Percentiles rank a stretch among this genome's conserved stretches.
These are phyloP conservation scores for Pseudogymnoascus sp. DNA, from an alignment of 2,329 filamentous ascomycete species.

Conservation along the genomic window DNA sequence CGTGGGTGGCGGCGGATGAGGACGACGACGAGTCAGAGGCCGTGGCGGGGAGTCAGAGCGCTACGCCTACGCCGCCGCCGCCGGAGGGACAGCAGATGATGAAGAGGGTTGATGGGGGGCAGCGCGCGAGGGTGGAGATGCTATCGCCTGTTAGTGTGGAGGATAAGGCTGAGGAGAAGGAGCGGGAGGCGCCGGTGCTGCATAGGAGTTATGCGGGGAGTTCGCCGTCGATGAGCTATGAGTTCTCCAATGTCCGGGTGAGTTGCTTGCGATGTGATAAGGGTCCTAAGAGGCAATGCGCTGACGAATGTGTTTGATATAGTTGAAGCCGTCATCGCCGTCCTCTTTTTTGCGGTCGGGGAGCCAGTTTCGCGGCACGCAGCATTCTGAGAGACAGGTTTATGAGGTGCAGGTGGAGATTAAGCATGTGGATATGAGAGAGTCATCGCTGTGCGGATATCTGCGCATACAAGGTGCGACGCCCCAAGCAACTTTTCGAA, in stretches of 20 bases:
- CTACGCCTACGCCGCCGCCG: constrained; percentile 14
- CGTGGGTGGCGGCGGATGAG: constrained; percentile 26
- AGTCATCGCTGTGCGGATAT: constrained; percentile 93
- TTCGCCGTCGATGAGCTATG: constrained; percentile 43
- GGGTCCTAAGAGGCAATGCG: background rate
- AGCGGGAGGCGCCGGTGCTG: constrained; percentile 26
- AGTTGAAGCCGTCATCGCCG: constrained; percentile 61
- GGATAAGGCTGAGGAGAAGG: constrained; percentile 31
- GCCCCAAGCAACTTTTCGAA: background rate
- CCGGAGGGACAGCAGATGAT: constrained; percentile 30
- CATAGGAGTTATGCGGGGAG: constrained; percentile 27
- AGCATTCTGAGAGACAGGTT: constrained; percentile 84
- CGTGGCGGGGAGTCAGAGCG: constrained; percentile 14
- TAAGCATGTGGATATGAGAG: constrained; percentile 88
- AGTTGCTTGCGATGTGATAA: constrained; percentile 19
- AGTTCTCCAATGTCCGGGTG: constrained; percentile 51
- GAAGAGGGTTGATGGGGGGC: constrained; percentile 33
- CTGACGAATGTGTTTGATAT: background rate
- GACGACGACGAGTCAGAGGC: constrained; percentile 23
- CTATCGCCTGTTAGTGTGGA: constrained; percentile 32
- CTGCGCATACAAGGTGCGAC: constrained; percentile 81
- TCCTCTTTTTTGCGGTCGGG: constrained; percentile 82
- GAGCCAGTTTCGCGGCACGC: constrained; percentile 81
- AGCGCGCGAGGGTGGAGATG: constrained; percentile 19
- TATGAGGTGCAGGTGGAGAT: constrained; percentile 97